Conservation (phyloP, 495 filamentous ascomycete genomes). For the Xylaria scruposa region DNA sequence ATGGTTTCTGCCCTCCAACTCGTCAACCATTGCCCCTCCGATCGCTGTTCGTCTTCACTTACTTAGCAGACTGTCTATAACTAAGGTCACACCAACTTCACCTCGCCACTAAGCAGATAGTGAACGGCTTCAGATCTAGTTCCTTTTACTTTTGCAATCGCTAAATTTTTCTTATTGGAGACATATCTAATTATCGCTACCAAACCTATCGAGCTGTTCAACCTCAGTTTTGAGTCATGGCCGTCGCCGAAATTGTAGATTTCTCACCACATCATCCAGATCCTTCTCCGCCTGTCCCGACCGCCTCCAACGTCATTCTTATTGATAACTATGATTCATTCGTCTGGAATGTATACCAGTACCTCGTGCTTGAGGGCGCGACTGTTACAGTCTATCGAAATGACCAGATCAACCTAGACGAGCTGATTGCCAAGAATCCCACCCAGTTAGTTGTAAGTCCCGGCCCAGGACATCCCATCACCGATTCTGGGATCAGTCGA, state of each 20-base stretch:
- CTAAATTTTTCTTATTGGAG: background rate
- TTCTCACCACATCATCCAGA: conserved; percentile 84
- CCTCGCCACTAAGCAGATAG: background rate
- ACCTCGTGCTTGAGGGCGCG: conserved; percentile 91
- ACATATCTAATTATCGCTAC: background rate
- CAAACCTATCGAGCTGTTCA: background rate
- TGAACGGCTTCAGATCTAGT: background rate
- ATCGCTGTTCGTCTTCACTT: conserved; percentile 13
- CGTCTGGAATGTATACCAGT: conserved; percentile 99
- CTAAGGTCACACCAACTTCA: no score
- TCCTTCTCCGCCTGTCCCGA: conserved; percentile 68
- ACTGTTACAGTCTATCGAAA: conserved; percentile 88
- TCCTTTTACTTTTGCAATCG: background rate
- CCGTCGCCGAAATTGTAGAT: conserved; percentile 69
- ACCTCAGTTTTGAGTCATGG: conserved; percentile 43
- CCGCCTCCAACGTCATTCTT: conserved; percentile 87
- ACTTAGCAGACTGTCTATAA: background rate
- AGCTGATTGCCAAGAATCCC: conserved; percentile 80
- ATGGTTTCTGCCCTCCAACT: background rate
- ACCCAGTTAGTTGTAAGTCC: conserved; percentile 96
- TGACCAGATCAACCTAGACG: conserved; percentile 84
- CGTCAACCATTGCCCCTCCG: background rate
- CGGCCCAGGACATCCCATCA: conserved; percentile 88
- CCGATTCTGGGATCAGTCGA: conserved; percentile 90
- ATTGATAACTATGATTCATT: conserved; percentile 99